Conservation (phyloP, 768 basidiomycete species). For the Lentinus tigrinus region DNA sequence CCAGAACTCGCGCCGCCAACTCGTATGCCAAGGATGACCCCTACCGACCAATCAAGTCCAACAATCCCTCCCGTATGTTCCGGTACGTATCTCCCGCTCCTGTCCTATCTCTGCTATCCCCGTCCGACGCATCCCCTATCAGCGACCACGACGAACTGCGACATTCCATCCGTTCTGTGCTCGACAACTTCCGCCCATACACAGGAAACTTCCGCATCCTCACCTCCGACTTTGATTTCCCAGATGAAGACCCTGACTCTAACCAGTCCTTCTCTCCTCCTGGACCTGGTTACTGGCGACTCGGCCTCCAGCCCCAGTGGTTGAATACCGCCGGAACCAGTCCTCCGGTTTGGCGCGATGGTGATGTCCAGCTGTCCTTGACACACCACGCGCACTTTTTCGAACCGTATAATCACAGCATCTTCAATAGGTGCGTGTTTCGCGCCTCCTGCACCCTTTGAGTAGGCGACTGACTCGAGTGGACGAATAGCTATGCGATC, state of each 20-base stretch:
- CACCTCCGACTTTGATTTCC: slow-evolving; percentile 34
- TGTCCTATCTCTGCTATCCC: not conserved
- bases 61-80: slow-evolving; percentile 23
- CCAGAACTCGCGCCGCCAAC: slow-evolving; percentile 10
- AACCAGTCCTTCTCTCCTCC: slow-evolving; percentile 8
- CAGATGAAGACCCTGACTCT: slow-evolving; percentile 12
- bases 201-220: slow-evolving; percentile 33
- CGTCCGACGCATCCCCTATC: not conserved
- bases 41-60: slow-evolving; percentile 18
- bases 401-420: slow-evolving; percentile 18
- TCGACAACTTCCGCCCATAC: slow-evolving; percentile 29
- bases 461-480: not conserved
- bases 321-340: slow-evolving; percentile 25
- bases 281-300: slow-evolving; percentile 22
- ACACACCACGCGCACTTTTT: slow-evolving; percentile 34
- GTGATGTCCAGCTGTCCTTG: slow-evolving; percentile 28
- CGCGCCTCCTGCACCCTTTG: not conserved
- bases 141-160: slow-evolving; percentile 40
- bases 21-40: slow-evolving; percentile 21
- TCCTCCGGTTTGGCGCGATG: slow-evolving; percentile 22
- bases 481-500: slow-evolving; percentile 31
- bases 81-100: slow-evolving; percentile 16
- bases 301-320: slow-evolving; percentile 43
- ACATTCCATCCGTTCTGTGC: slow-evolving; percentile 35
- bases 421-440: slow-evolving; percentile 37